Base-by-base conservation (phyloP, 495 filamentous ascomycete genomes). In the Aspergillus sclerotioniger region DNA sequence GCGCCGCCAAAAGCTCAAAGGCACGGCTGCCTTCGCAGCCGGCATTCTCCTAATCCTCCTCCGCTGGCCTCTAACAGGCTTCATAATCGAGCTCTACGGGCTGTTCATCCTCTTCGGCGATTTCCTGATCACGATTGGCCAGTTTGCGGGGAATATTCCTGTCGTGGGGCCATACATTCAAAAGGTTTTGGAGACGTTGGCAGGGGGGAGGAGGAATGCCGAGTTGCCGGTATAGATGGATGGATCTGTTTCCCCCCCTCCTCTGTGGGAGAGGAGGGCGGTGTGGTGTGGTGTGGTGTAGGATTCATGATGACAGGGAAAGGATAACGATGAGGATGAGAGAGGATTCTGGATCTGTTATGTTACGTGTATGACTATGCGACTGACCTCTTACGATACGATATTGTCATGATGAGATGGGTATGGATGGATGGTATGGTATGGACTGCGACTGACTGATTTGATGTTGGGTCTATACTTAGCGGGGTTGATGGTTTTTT, bases 51-150 rank as follows among this genome's bases (percentile, higher is more conserved):
- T 97, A 52, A 98, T 98, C 68, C 77, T 98, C 13, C 64, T 96
- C 59, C 82, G 89, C 41, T 98, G 92, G 91, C 85, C 94, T 1
- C 72, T 98, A 17, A 83, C 91, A 52, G 94, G 94, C 32, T 98
- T 98, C 73, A 57, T 87, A 39, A 84, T 97, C 58, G 94, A 98
- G 76, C 74, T 92, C 8, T 98, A 96, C 73, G 94, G 94, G 28
- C 90, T 98, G 35, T 82, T 96, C 62, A 84, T 96, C 28, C 79
- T 98, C 46, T 98, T 98, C 77, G 92, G 93, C 19, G 94, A 98
- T 69, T 96, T 97, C 72, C 81, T 96, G 39, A 85, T 90, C n/a
- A 96, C 93, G 13, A 91, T 97, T 57, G 88, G 87, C 0, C 84
- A 90, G 54, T 96, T 98, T 69, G 88, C 89, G 21, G 84, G 87